phyloP scores from a whole-genome alignment of 495 filamentous ascomycete genomes.

The Penicillium canariense region DNA sequence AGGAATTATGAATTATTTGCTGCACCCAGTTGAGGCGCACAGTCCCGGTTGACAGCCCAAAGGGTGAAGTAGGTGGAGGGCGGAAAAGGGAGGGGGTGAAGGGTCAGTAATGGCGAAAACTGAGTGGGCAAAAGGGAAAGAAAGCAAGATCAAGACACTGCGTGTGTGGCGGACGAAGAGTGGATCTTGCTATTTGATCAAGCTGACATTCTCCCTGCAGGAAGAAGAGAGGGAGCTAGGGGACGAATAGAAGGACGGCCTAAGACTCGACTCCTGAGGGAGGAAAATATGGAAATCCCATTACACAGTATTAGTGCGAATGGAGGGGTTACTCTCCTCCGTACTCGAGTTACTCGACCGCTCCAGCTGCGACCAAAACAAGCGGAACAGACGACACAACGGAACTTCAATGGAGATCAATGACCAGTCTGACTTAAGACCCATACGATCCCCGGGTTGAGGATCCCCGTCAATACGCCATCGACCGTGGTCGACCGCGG shows the following conservation, averaged over 20 bases:
- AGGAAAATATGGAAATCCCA: no score
- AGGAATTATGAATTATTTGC: neutral
- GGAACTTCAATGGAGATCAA: no score
- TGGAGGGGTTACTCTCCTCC: no score
- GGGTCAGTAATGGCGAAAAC: neutral
- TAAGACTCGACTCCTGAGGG: no score
- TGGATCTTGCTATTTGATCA: slow-evolving; percentile 10
- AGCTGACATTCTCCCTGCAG: slow-evolving; percentile 12
- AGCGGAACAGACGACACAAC: no score
- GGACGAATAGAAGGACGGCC: neutral
- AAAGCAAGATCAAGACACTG: slow-evolving; percentile 20
- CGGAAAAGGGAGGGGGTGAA: neutral
- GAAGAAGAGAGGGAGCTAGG: neutral
- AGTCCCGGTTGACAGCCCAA: neutral
- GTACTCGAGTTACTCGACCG: no score
- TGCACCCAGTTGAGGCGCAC: neutral
- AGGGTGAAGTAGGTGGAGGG: neutral
- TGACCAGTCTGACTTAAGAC: no score
- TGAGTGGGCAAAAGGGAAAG: slow-evolving; percentile 9
- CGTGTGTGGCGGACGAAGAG: slow-evolving; percentile 23
- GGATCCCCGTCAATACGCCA: neutral
- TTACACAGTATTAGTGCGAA: no score
- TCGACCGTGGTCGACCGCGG: neutral
- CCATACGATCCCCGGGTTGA: neutral
- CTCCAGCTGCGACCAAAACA: no score